phyloP scores from a whole-genome alignment of 2,329 filamentous ascomycete genomes.

The Paraphaeosphaeria sporulosa region DNA sequence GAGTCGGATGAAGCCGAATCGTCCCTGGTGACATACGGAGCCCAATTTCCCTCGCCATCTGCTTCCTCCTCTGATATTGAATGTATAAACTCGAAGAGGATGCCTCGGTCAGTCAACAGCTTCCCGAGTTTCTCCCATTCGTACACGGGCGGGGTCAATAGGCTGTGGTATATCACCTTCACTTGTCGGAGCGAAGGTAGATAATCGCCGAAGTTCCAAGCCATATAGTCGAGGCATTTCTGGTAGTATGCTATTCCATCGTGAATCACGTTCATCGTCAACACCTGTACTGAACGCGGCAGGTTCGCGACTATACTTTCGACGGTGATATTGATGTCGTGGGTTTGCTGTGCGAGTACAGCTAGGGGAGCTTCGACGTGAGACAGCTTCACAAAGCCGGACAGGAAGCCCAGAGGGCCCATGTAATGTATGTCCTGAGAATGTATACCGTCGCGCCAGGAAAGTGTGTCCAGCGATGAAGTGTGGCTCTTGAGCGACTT shows the following conservation, averaged over 20 bases:
- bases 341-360: neutral
- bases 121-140: neutral
- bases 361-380: neutral
- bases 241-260: neutral
- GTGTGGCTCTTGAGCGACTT: neutral
- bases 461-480: neutral
- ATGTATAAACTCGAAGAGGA: neutral
- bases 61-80: neutral
- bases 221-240: neutral
- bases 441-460: neutral
- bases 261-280: neutral
- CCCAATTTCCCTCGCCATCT: neutral
- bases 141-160: neutral
- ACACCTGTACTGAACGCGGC: neutral
- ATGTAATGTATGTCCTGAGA: neutral
- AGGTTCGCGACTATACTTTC: neutral
- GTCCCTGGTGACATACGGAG: neutral
- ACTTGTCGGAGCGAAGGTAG: neutral
- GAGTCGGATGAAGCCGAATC: neutral
- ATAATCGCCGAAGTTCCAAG: neutral
- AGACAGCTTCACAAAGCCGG: neutral
- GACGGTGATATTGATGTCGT: neutral
- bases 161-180: neutral
- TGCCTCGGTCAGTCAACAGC: neutral
- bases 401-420: neutral